These are phyloP conservation scores for Phaeosphaeriaceae sp. DNA, from an alignment of 2,329 filamentous ascomycete genomes.

Conservation along the genomic window DNA sequence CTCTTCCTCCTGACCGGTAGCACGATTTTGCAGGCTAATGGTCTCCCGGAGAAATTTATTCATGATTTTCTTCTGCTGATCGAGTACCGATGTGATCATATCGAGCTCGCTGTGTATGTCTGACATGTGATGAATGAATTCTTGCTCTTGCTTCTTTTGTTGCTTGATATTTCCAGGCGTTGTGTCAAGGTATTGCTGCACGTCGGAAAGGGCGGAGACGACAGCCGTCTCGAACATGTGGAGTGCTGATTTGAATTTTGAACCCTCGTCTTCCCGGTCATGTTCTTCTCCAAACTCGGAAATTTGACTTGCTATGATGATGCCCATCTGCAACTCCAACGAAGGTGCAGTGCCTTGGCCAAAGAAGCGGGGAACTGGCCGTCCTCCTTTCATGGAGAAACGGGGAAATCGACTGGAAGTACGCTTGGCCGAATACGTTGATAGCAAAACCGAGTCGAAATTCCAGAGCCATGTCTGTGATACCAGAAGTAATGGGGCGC, in stretches of 20 bases:
- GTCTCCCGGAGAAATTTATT: background rate
- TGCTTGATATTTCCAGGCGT: background rate
- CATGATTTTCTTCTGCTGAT: constrained; percentile 8
- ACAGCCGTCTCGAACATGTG: constrained; percentile 7
- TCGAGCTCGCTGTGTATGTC: constrained; percentile 7
- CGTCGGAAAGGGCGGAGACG: background rate
- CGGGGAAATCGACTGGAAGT: background rate
- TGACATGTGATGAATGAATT: constrained; percentile 1
- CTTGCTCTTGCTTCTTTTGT: constrained; percentile 1
- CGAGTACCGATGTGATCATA: constrained; percentile 6
- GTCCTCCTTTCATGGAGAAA: background rate
- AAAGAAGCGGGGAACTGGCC: background rate
- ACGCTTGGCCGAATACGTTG: background rate
- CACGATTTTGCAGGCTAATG: background rate
- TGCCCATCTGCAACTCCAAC: background rate
- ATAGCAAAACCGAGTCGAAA: background rate
- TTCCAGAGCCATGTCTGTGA: constrained; percentile 10
- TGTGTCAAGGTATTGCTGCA: constrained; percentile 1
- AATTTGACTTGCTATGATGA: background rate
- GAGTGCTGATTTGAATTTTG: background rate
- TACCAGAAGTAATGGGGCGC: background rate
- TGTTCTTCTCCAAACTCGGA: background rate
- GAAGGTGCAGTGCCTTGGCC: background rate
- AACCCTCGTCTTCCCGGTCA: background rate
- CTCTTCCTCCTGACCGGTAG: background rate